These are phyloP conservation scores for Metschnikowia sp. DNA, from an alignment of 805 yeast species.

Conservation along the genomic window DNA sequence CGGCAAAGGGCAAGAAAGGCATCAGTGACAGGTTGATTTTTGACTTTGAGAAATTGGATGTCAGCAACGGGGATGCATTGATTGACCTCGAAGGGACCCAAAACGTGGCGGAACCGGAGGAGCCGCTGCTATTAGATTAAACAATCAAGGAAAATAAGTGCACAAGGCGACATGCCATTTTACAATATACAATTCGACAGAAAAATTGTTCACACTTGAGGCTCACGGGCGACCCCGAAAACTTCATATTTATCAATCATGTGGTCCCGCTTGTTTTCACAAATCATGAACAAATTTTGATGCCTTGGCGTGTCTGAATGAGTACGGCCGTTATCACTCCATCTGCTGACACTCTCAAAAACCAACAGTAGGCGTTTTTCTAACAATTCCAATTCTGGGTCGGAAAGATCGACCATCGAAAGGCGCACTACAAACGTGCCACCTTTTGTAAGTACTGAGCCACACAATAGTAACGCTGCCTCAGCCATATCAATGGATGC, in stretches of 20 bases:
- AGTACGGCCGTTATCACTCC: conserved; percentile 13
- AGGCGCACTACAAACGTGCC: conserved; percentile 35
- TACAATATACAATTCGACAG: background rate
- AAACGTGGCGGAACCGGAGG: background rate
- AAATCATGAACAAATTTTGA: conserved; percentile 27
- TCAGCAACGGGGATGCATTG: conserved; percentile 16
- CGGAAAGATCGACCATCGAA: conserved; percentile 22
- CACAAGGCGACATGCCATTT: background rate
- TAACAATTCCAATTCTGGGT: conserved; percentile 29
- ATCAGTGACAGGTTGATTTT: conserved; percentile 61
- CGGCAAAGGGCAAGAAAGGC: conserved; percentile 46
- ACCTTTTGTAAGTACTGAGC: conserved; percentile 25
- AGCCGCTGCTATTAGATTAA: conserved; percentile 9
- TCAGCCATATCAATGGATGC: conserved; percentile 39
- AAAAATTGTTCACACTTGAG: background rate
- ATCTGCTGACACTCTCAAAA: conserved; percentile 25
- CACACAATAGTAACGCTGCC: conserved; percentile 32
- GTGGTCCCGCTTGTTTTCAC: conserved; percentile 17
- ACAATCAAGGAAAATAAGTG: background rate
- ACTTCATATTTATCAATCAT: conserved; percentile 14
- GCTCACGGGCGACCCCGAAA: conserved; percentile 9
- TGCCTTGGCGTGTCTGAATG: conserved; percentile 1
- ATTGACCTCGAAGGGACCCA: conserved; percentile 16
- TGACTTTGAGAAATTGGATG: conserved; percentile 28
- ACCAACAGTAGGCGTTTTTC: conserved; percentile 22